Evolutionary conservation across 176 grass and related monocot genomes (phyloP).

Genomic region (Rhynchospora tenuis): DNA sequence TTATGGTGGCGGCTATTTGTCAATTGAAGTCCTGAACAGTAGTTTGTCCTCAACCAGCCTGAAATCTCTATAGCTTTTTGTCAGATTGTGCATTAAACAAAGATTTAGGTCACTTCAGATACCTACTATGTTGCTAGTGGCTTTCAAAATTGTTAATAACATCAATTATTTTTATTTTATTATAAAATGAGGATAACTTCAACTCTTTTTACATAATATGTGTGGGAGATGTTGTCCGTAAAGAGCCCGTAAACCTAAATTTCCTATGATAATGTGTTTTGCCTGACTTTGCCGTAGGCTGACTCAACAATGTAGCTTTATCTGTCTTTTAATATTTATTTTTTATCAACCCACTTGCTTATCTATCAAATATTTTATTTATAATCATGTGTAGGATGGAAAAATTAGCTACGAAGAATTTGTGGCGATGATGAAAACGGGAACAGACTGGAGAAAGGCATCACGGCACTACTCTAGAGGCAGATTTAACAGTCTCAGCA

Average conservation of each 20-base stretch:
- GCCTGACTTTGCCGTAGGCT: neutral
- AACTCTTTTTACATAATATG: too few species aligned
- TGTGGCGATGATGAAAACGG: slow-evolving; percentile 99
- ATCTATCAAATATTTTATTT: slow-evolving; percentile 5
- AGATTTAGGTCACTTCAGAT: neutral
- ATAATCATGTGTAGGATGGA: slow-evolving; percentile 61
- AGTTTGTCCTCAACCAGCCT: neutral
- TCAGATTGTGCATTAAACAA: neutral
- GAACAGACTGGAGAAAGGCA: slow-evolving; percentile 99
- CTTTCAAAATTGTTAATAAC: too few species aligned
- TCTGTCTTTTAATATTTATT: neutral
- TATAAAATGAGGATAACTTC: too few species aligned
- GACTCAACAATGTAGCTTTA: neutral
- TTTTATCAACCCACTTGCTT: neutral
- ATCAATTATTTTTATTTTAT: too few species aligned
- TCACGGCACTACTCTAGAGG: slow-evolving; percentile 98
- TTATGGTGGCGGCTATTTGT: neutral
- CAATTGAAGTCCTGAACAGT: neutral
- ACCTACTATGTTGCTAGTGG: too few species aligned
- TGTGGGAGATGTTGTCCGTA: too few species aligned
- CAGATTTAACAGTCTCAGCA: slow-evolving; percentile 97
- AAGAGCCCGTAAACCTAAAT: neutral
- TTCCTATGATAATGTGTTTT: neutral
- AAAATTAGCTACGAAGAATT: slow-evolving; percentile 99
- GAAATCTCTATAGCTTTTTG: neutral